Evolutionary conservation across 208 protist species (phyloP).

Genomic region (Leishmania tropica): DNA sequence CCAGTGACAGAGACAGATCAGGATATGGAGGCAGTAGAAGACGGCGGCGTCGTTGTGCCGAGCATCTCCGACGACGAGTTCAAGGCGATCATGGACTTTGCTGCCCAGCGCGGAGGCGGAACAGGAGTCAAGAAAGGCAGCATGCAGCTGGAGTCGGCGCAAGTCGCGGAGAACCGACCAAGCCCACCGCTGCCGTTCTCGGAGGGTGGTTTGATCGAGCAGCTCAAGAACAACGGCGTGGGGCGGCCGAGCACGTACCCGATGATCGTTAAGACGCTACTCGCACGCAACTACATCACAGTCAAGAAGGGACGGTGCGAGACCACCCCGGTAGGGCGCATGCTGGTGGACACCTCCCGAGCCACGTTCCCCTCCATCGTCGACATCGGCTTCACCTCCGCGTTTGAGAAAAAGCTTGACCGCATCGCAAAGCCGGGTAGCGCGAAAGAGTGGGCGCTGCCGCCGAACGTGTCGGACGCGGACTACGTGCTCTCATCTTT

Average conservation of each 20-base stretch:
- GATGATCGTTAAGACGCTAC: constrained; percentile 89
- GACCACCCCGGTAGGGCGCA: constrained; percentile 75
- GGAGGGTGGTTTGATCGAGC: constrained; percentile 86
- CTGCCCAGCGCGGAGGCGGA: constrained; percentile 4
- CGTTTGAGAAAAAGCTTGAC: constrained; percentile 90
- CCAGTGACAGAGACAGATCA: constrained; percentile 30
- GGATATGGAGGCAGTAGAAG: constrained; percentile 56
- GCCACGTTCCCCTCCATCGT: constrained; percentile 90
- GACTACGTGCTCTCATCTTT: constrained; percentile 90
- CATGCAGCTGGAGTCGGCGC: constrained; percentile 40
- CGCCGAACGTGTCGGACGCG: constrained; percentile 47
- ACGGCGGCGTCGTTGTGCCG: constrained; percentile 55
- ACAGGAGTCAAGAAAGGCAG: constrained; percentile 4
- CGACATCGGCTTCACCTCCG: constrained; percentile 89
- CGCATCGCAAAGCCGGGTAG: constrained; percentile 76
- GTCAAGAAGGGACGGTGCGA: constrained; percentile 83
- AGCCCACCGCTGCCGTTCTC: constrained; percentile 75
- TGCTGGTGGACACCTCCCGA: constrained; percentile 74
- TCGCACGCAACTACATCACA: constrained; percentile 84
- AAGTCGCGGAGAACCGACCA: constrained; percentile 62
- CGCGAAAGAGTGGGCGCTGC: constrained; percentile 1
- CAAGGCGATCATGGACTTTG: constrained; percentile 57
- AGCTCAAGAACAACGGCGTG: constrained; percentile 88
- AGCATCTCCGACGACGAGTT: constrained; percentile 87
- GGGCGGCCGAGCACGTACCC: constrained; percentile 92